These are phyloP conservation scores for Mallotus japonicus DNA, from an alignment of 441 rosid genomes.

Conservation along the genomic window DNA sequence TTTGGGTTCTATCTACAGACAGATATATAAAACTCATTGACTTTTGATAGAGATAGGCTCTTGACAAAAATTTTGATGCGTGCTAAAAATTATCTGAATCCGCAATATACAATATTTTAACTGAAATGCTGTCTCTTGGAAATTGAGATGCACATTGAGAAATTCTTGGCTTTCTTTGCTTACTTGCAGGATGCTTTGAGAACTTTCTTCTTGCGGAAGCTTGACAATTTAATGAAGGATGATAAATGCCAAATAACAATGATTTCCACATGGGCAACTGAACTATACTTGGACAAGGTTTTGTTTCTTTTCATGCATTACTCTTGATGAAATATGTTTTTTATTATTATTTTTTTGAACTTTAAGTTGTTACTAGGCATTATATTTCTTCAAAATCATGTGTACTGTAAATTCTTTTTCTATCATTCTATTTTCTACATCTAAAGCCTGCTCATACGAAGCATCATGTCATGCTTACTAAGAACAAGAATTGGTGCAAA, in stretches of 20 bases:
- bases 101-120: background rate
- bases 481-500: background rate
- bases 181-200: slow-evolving; percentile 91
- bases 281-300: slow-evolving; percentile 98
- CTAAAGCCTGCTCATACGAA: background rate
- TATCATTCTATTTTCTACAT: background rate
- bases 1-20: background rate
- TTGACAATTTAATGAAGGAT: slow-evolving; percentile 88
- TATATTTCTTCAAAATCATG: background rate
- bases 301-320: slow-evolving; percentile 32
- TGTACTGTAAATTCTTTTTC: background rate
- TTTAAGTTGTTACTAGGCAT: background rate
- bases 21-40: slow-evolving; percentile 11
- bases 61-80: slow-evolving; percentile 5
- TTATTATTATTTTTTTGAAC: slow-evolving; percentile 14
- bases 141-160: background rate
- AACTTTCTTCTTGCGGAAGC: slow-evolving; percentile 91
- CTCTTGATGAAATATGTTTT: slow-evolving; percentile 17
- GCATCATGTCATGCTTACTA: background rate
- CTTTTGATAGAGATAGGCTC: background rate
- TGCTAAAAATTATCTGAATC: slow-evolving; percentile 1
- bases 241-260: slow-evolving; percentile 97
- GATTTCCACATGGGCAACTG: slow-evolving; percentile 99
- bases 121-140: slow-evolving; percentile 11
- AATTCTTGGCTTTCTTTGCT: slow-evolving; percentile 25